Evolutionary conservation across 169 alveolate genomes (phyloP).

Genomic region (Plasmodium sp.): DNA sequence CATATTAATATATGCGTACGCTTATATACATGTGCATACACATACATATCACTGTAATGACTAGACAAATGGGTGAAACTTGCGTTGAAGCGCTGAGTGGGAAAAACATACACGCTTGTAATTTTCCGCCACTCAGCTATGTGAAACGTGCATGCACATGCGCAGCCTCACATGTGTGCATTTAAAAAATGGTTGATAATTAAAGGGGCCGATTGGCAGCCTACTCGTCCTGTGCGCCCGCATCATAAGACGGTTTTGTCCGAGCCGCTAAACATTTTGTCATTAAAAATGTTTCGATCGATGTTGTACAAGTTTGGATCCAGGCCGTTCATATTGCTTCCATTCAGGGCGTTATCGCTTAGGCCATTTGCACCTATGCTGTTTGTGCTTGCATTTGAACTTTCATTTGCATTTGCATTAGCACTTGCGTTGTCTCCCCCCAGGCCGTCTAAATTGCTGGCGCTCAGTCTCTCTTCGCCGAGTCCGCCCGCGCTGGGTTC

Average conservation of each 20-base stretch:
- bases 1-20: too few species aligned
- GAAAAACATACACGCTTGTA: background rate
- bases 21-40: too few species aligned
- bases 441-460: background rate
- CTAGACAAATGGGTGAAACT: conserved; percentile 35
- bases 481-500: background rate
- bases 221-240: background rate
- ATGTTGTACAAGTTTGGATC: conserved; percentile 12
- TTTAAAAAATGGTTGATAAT: conserved; percentile 5
- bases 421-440: background rate
- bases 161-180: background rate
- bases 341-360: background rate
- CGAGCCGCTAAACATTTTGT: background rate
- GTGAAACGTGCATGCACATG: background rate
- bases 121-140: background rate
- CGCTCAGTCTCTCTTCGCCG: background rate
- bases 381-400: background rate
- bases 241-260: conserved; percentile 11
- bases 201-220: background rate
- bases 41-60: background rate
- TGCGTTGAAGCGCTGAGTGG: background rate
- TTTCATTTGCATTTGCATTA: background rate
- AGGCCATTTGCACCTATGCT: background rate
- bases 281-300: conserved; percentile 32
- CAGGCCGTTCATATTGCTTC: background rate